Conservation (phyloP, 345 rosid species). For the Eucalyptus sideroxylon region DNA sequence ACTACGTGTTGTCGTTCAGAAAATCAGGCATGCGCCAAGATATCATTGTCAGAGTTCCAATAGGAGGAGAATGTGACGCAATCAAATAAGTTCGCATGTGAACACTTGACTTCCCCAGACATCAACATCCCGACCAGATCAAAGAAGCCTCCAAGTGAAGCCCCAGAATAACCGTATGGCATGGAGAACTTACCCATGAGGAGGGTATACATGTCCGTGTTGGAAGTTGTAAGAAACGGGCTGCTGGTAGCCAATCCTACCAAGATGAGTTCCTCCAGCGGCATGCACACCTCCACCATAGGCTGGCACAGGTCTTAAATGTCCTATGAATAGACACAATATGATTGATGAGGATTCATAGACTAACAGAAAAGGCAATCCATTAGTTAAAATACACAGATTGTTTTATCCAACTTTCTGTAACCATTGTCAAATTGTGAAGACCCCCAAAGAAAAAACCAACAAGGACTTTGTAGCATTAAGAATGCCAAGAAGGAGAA, state of each 20-base stretch:
- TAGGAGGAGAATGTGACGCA: background rate
- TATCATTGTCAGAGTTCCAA: background rate
- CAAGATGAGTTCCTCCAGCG: slow-evolving; percentile 48
- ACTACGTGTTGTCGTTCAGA: background rate
- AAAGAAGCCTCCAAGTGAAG: background rate
- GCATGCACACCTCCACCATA: slow-evolving; percentile 46
- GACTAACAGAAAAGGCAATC: background rate
- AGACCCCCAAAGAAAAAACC: background rate
- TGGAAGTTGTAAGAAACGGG: slow-evolving; percentile 60
- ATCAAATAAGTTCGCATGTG: background rate
- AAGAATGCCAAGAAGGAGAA: background rate
- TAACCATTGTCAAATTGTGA: background rate
- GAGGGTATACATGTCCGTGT: slow-evolving; percentile 62
- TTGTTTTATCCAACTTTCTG: background rate
- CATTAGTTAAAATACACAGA: background rate
- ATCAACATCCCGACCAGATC: background rate
- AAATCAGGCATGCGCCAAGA: background rate
- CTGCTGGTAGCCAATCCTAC: slow-evolving; percentile 70
- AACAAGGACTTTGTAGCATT: background rate
- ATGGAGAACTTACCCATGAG: slow-evolving; percentile 63
- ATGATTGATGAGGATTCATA: background rate
- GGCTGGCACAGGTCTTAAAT: slow-evolving; percentile 47
- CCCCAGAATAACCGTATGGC: background rate
- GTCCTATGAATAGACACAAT: slow-evolving; percentile 30
- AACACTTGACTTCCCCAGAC: background rate